Evolutionary conservation across 2,329 filamentous ascomycete genomes (phyloP), one percentile per base, ranked within the genome.

Genomic region (Boeremia exigua): DNA sequence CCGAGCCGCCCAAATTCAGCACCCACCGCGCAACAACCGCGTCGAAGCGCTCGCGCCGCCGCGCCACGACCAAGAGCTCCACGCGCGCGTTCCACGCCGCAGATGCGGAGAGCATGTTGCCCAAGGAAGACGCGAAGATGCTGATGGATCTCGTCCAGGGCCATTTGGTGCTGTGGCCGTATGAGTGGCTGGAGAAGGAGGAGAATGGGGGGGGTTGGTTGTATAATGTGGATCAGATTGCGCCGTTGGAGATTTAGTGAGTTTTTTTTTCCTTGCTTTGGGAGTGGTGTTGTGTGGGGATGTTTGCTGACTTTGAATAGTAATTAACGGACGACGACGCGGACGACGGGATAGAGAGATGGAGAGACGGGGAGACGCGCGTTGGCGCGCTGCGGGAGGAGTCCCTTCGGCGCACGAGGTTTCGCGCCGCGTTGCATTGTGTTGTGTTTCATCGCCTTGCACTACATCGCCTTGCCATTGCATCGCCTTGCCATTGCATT

Each of bases 161-260:
- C 1, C 88, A 93, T 72, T 76, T 99, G 48, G 93, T 99, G 25
- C 80, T 91, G 61, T 99, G 96, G 81, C 95, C 95, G 6, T 96
- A 98, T 76, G 92, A 99, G 69, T 99, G 96, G 86, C 56, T 77
- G 1, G 85, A 90, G 66, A 90, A 88, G 52, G 95, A 98, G 78
- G 95, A 98, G 80, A 86, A 88, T 70, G 93, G 92, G 63, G 91
- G 92, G 53, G 96, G 97, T 72, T 99, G 95, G 95, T 84, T 97
- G 60, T 98, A 96, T 78, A 92, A 94, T 71, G 91, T 98, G 52
- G 95, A 99, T 75, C 89, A 96, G 75, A 88, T 99, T 73, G 96
- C 95, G 67, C 95, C 95, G 53, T 82, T 99, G 77, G 92, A 97
- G 79, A 98, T 99, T 70, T 99, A 99, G 90, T 69, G 52, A 67